Base-by-base conservation (phyloP, 805 yeast species). In the Monosporozyma aquatica region DNA sequence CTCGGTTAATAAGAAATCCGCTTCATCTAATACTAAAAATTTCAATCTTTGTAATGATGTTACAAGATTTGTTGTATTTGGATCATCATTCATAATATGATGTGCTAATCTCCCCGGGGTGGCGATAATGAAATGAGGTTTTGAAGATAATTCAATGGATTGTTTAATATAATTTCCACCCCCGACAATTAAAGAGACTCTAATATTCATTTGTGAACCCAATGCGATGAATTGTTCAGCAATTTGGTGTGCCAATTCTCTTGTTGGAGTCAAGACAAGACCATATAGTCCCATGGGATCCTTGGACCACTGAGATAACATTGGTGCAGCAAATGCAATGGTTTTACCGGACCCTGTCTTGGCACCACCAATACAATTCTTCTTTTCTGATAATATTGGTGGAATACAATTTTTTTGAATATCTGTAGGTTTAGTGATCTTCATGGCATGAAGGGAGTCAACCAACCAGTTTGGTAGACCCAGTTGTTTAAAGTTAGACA, bases 311-410 rank as follows among this genome's bases (percentile, higher is more conserved):
- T 82, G 73, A 1, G 95, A 78, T 43, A 92, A 68, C 86, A 92
- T 90, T 2, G 98, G 98, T n/a, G 87, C 94, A 1, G 90, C 97
- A 71, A 92, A 92, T 1, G 97, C 96, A 18, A 92, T 79, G 1
- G 98, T 92, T 60, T 92, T 92, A 74, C 98, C 98, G 14, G 95
- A 82, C 64, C 98, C 98, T 0, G 98, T 92, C 61, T 84, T 84
- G 25, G 98, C 98, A 34, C 98, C 98, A 40, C 98, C 99, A 41
- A 92, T 90, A 64, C 96, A 89, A 61, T 89, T 95, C 51, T 80
- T 51, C 33, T 74, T 97, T 6, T 26, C 6, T 33, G 69, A 70
- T 29, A 92, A 59, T 44, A 92, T 84, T 43, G 81, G 75, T 1
- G 97, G 97, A 37, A 92, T 90, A 58, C 96, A 87, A 4, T 87